These are phyloP conservation scores for Amauroascus niger DNA, from an alignment of 2,329 filamentous ascomycete species.

Conservation along the genomic window DNA sequence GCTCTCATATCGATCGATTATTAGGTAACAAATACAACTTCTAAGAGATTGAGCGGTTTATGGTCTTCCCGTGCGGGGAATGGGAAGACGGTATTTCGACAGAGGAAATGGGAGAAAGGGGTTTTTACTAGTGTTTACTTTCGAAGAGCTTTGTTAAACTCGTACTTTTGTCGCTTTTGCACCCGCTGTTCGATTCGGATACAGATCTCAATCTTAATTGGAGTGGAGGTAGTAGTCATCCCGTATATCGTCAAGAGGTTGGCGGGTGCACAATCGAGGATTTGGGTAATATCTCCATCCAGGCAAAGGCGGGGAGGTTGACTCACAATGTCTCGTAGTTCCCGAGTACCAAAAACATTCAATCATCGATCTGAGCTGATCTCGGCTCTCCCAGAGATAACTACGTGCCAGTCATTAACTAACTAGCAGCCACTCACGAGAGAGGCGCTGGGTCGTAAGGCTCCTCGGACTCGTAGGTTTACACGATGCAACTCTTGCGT, in stretches of 20 bases:
- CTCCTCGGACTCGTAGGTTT: not conserved
- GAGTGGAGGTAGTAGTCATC: no score
- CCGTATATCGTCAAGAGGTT: not conserved
- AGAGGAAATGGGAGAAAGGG: not conserved
- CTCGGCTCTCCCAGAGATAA: not conserved
- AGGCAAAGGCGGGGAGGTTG: no score
- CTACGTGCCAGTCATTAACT: not conserved
- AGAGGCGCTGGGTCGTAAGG: not conserved
- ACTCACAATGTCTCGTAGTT: no score
- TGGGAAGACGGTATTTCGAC: not conserved
- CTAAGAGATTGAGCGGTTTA: not conserved
- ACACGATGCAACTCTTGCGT: not conserved
- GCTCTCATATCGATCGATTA: not conserved
- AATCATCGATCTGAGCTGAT: no score
- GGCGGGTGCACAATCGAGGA: not conserved
- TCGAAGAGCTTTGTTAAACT: not conserved
- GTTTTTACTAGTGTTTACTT: not conserved
- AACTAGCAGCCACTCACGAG: not conserved
- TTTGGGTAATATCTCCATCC: not conserved
- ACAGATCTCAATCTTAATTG: no score
- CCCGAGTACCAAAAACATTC: no score
- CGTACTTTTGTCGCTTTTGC: no score
- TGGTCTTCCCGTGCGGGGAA: not conserved
- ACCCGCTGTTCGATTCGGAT: no score
- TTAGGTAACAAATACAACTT: conserved; percentile 8